Conservation (phyloP, 257 asterid genomes). For the Euphrasia confusa region DNA sequence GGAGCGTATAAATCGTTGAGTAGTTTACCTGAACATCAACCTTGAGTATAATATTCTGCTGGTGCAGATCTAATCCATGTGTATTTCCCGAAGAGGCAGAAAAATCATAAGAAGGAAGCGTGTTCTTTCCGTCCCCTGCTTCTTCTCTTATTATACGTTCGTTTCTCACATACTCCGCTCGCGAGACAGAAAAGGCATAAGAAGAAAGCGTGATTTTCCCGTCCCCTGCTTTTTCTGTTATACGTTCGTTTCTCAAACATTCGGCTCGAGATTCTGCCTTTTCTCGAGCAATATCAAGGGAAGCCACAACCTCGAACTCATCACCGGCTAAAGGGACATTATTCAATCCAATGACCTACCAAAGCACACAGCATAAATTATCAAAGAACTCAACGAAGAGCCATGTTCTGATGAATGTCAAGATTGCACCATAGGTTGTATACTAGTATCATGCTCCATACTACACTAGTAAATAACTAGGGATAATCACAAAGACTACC, state of each 20-base stretch:
- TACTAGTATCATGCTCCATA: background rate
- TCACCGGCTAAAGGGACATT: slow-evolving; percentile 96
- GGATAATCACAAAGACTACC: background rate
- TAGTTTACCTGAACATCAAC: slow-evolving; percentile 99
- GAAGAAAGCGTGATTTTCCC: slow-evolving; percentile 91
- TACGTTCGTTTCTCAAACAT: slow-evolving; percentile 61
- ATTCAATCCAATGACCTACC: slow-evolving; percentile 80
- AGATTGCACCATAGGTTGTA: background rate
- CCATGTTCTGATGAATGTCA: background rate
- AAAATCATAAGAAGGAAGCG: slow-evolving; percentile 86
- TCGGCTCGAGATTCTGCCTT: slow-evolving; percentile 67
- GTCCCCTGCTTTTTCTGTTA: slow-evolving; percentile 92
- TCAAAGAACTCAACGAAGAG: slow-evolving; percentile 10
- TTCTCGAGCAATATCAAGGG: slow-evolving; percentile 87
- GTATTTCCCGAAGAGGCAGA: slow-evolving; percentile 74
- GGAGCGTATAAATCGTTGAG: too few species aligned
- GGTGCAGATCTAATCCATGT: slow-evolving; percentile 85
- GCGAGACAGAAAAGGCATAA: slow-evolving; percentile 73
- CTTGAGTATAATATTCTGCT: slow-evolving; percentile 75
- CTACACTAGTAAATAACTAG: background rate
- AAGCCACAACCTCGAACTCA: slow-evolving; percentile 80
- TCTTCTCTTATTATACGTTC: slow-evolving; percentile 69
- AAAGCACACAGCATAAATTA: slow-evolving; percentile 11
- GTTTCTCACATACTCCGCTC: slow-evolving; percentile 63
- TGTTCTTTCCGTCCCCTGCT: slow-evolving; percentile 89